Base-by-base conservation (phyloP, 257 asterid species). In the Parsonsia alboflavescens region DNA sequence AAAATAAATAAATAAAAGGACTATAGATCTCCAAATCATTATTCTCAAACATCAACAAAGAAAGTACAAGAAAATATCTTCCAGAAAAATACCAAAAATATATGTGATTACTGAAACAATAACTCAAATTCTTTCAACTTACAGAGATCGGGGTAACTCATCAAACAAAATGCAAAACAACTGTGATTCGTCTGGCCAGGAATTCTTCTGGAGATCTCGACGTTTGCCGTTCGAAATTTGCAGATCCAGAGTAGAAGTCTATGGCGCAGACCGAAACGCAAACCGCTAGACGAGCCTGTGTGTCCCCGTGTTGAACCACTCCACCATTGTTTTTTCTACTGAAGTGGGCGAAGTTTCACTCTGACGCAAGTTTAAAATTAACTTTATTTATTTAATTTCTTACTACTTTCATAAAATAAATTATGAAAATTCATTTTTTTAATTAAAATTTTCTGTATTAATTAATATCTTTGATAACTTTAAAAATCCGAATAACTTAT, bases 361-460 rank as follows among this genome's bases (percentile, higher is more conserved):
- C 67, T 21, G 49, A 68, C 75, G 79, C 64, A 49, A 74, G 73
- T 75, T 75, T 75, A 48, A 76, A 76, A 67, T 16, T 21, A 50
- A 6, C 56, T 50, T 50, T 21, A 13, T 16, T 3, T 50, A 11
- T 50, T 12, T 15, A 19, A 15, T 52, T 52, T 15, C 7, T 19
- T 52, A 11, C 13, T 49, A 42, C 56, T 16, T 48, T 10, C 12
- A 48, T 12, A 48, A 48, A 48, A 48, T 48, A 48, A 10, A n/a
- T n/a, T n/a, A n/a, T n/a, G n/a, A n/a, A 48, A 9, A 48, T 46
- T n/a, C n/a, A 49, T 49, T 9, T 12, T 10, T 48, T 33, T 33
- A 33, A 33, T 33, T 33, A 33, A 33, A 33, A 33, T 33, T 33
- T 33, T 33, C 39, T 33, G n/a, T n/a, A n/a, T n/a, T n/a, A n/a